Conservation (phyloP, 2,329 filamentous ascomycete genomes). For the Trichoderma harzianum region DNA sequence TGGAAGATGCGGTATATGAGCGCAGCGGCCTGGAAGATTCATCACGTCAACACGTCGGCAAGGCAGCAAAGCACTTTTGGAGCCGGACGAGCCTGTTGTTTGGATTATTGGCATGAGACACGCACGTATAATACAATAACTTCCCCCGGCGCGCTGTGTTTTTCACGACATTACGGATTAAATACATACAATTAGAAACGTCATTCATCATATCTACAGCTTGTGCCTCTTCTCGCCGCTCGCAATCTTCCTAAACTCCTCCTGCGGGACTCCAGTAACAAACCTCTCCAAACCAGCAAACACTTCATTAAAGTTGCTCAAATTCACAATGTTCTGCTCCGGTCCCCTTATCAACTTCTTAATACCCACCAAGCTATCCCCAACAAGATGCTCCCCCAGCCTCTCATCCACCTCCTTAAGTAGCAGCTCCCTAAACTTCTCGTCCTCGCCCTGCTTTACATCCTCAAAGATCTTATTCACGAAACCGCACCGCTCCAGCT, state of each 20-base stretch:
- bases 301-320: constrained; percentile 77
- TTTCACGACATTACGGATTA: background rate
- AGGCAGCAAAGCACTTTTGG: constrained; percentile 73
- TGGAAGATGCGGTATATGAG: constrained; percentile 46
- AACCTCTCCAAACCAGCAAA: constrained; percentile 84
- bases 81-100: constrained; percentile 79
- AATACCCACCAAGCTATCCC: constrained; percentile 75
- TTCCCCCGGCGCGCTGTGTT: background rate
- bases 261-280: constrained; percentile 73
- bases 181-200: background rate
- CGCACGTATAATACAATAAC: background rate
- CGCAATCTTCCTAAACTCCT: constrained; percentile 83
- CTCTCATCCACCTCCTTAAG: constrained; percentile 76
- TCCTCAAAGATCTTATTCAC: constrained; percentile 76
- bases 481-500: constrained; percentile 73
- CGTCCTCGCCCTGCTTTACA: constrained; percentile 57
- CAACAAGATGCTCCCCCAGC: constrained; percentile 74
- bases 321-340: constrained; percentile 68
- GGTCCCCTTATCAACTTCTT: constrained; percentile 78
- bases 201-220: constrained; percentile 50
- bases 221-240: constrained; percentile 93
- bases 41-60: constrained; percentile 52
- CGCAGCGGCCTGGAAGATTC: constrained; percentile 49
- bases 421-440: constrained; percentile 68
- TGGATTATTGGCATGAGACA: constrained; percentile 59